These are phyloP conservation scores for Hyphopichia khmerensis DNA, from an alignment of 1,139 yeast genomes.

Conservation along the genomic window DNA sequence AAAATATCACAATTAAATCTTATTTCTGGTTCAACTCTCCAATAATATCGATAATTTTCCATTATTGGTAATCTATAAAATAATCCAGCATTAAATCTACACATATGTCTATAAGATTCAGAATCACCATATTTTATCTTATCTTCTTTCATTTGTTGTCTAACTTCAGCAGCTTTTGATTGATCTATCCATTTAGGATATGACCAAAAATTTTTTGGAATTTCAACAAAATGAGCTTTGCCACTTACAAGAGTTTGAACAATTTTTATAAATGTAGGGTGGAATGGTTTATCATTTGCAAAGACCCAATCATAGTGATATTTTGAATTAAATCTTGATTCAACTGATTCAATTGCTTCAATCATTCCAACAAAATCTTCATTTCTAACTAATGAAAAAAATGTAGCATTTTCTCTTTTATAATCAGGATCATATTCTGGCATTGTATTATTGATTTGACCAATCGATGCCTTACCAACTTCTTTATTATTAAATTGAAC, in stretches of 20 bases:
- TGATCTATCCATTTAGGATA: slow-evolving; percentile 26
- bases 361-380: slow-evolving; percentile 56
- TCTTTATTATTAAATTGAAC: slow-evolving; percentile 5
- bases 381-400: slow-evolving; percentile 71
- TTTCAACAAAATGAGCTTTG: slow-evolving; percentile 41
- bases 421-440: slow-evolving; percentile 1
- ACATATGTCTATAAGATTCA: slow-evolving; percentile 35
- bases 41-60: slow-evolving; percentile 14
- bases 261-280: slow-evolving; percentile 42
- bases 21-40: slow-evolving; percentile 18
- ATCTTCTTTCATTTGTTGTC: slow-evolving; percentile 19
- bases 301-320: slow-evolving; percentile 79
- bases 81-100: slow-evolving; percentile 31
- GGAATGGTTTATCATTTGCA: slow-evolving; percentile 60
- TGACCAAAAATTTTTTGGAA: slow-evolving; percentile 52
- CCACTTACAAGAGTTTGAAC: slow-evolving; percentile 49
- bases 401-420: slow-evolving; percentile 48
- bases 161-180: slow-evolving; percentile 15
- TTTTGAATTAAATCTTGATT: slow-evolving; percentile 62
- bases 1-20: slow-evolving; percentile 18
- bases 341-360: slow-evolving; percentile 58
- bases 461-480: slow-evolving; percentile 6
- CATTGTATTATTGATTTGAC: not conserved
- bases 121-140: slow-evolving; percentile 39
- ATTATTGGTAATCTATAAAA: slow-evolving; percentile 18